Evolutionary conservation across 169 alveolate species (phyloP).

Genomic region (Eimeria sp.): DNA sequence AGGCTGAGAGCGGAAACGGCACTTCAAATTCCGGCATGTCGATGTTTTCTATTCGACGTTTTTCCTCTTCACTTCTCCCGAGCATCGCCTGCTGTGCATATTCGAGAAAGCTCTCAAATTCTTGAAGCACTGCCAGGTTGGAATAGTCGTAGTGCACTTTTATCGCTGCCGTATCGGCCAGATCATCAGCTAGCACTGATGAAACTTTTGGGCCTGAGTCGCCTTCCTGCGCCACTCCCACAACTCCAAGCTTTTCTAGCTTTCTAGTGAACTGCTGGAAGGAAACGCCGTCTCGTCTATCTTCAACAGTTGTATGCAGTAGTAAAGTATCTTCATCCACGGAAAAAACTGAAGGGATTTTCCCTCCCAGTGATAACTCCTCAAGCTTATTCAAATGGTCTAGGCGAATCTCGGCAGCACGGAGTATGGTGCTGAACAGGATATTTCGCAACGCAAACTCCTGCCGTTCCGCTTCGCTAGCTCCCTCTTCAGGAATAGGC

Average conservation of each 20-base stretch:
- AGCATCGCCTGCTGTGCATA: neutral
- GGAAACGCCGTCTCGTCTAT: neutral
- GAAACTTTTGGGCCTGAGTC: neutral
- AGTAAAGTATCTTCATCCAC: neutral
- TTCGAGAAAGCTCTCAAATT: neutral
- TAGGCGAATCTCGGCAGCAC: neutral
- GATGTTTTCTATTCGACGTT: neutral
- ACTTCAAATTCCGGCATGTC: neutral
- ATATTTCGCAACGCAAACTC: neutral
- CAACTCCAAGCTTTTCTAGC: neutral
- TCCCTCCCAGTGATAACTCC: neutral
- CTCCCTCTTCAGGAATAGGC: neutral
- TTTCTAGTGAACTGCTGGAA: neutral
- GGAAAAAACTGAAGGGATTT: neutral
- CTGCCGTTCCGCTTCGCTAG: neutral
- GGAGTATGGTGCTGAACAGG: neutral
- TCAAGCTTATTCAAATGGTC: neutral
- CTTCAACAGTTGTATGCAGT: neutral
- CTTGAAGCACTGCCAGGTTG: neutral
- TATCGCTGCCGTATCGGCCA: neutral
- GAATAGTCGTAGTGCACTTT: neutral
- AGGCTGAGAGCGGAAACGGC: neutral
- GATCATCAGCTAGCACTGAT: neutral
- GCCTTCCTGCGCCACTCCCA: neutral
- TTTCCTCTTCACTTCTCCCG: neutral